Base-by-base conservation (phyloP, 2,329 filamentous ascomycete species). In the Beauveria pseudobassiana region DNA sequence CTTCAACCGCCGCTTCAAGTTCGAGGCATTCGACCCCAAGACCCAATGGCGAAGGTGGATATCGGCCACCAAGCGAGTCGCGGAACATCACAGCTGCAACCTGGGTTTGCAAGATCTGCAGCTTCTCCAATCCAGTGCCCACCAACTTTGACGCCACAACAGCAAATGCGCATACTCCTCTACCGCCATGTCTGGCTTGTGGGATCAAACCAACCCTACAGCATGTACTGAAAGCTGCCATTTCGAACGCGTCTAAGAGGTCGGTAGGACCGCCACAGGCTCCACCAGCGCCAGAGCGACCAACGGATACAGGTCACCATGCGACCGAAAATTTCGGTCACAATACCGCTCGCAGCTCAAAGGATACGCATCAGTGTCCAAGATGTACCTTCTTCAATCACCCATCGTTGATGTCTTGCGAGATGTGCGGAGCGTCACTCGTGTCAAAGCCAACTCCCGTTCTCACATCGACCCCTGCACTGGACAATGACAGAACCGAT, bases 31-130 rank as follows among this genome's bases (percentile, higher is more conserved):
- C 10, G 73, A 77, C 51, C 6, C 59, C 59, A 16, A 49, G 18
- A 2, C 59, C 59, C 2, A 45, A n/a, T 45, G 67, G 75, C 26
- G 77, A 80, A 42, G 76, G 74, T 49, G 72, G 75, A 3, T 76
- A 78, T 64, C 73, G 79, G 24, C 67, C 70, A 20, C 70, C 71
- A 6, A 54, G 70, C 16, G 72, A 73, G 50, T 30, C 59, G 22
- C 50, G 48, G 7, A 54, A 40, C 12, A 43, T 61, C 16, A 82
- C 80, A 66, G 83, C 80, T 63, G 91, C 90, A 6, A 97, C 92
- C 4, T 98, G 93, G 93, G 87, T 98, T 22, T 98, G 93, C 76
- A 89, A 90, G 1, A 98, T 98, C 69, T 98, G 93, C 79, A 93
- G 90, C 67, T 96, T 96, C 71, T 93, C 93, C 10, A 98, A 98